Percentiles rank a stretch among this genome's conserved stretches.
Conservation (phyloP, 208 protist species). For the Tritrichomonas musculus region DNA sequence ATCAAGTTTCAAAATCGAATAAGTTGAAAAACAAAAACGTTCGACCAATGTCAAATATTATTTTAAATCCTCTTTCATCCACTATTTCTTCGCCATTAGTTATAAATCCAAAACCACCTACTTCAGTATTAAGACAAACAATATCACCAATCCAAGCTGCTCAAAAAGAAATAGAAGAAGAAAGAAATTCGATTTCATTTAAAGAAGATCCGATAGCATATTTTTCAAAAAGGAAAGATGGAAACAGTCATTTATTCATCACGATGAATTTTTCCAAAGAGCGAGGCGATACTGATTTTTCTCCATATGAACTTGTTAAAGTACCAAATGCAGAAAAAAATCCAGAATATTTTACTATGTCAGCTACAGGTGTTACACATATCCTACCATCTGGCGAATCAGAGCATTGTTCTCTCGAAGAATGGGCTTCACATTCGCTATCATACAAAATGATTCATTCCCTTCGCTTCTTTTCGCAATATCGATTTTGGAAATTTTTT, state of each 20-base stretch:
- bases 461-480: neutral
- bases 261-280: neutral
- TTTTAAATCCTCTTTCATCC: neutral
- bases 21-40: neutral
- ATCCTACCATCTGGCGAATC: neutral
- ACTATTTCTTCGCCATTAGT: neutral
- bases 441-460: neutral
- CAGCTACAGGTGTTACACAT: neutral
- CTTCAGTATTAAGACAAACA: neutral
- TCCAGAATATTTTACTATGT: slow-evolving; percentile 6
- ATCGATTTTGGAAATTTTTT: neutral
- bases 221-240: neutral
- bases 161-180: neutral
- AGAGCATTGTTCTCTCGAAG: neutral
- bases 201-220: slow-evolving; percentile 7
- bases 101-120: neutral
- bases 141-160: neutral
- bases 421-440: neutral
- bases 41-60: neutral
- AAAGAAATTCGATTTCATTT: neutral
- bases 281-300: neutral
- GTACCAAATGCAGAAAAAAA: neutral
- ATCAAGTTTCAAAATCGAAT: neutral
- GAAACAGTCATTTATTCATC: neutral
- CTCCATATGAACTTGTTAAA: slow-evolving; percentile 13